Percentiles rank a stretch among this genome's conserved stretches.
These are phyloP conservation scores for Serendipita vermifera DNA, from an alignment of 768 basidiomycete species.

Conservation along the genomic window DNA sequence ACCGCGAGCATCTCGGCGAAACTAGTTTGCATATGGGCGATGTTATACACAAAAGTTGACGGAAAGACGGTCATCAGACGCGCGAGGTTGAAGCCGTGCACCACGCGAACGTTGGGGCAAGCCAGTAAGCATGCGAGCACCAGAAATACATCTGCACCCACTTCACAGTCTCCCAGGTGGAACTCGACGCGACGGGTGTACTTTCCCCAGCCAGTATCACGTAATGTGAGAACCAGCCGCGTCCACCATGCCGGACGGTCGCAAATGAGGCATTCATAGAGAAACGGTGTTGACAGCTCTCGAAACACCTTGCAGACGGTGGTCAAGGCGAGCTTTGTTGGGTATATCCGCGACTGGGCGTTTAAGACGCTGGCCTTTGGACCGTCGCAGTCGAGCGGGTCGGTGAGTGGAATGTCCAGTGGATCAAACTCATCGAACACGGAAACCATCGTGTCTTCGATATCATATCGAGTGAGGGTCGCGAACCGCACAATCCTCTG, in stretches of 20 bases:
- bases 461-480: not conserved
- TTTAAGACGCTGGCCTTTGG: slow-evolving; percentile 8
- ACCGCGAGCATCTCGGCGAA: slow-evolving; percentile 3
- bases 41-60: not conserved
- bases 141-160: slow-evolving; percentile 8
- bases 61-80: slow-evolving; percentile 7
- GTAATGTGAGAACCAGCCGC: not conserved
- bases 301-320: not conserved
- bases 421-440: slow-evolving; percentile 1
- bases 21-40: not conserved
- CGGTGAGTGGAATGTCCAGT: slow-evolving; percentile 5
- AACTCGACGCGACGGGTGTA: slow-evolving; percentile 9
- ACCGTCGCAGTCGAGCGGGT: slow-evolving; percentile 6
- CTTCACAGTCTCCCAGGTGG: not conserved
- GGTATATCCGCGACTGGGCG: slow-evolving; percentile 5
- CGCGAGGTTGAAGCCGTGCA: slow-evolving; percentile 8
- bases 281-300: slow-evolving; percentile 1
- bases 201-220: slow-evolving; percentile 5
- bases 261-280: slow-evolving; percentile 7
- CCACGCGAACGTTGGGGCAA: slow-evolving; percentile 5
- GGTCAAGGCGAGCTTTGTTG: slow-evolving; percentile 2
- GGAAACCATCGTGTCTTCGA: slow-evolving; percentile 4
- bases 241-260: slow-evolving; percentile 7
- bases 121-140: slow-evolving; percentile 7
- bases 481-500: not conserved